Conservation (phyloP, 805 yeast species). For the Schizosaccharomyces osmophilus region DNA sequence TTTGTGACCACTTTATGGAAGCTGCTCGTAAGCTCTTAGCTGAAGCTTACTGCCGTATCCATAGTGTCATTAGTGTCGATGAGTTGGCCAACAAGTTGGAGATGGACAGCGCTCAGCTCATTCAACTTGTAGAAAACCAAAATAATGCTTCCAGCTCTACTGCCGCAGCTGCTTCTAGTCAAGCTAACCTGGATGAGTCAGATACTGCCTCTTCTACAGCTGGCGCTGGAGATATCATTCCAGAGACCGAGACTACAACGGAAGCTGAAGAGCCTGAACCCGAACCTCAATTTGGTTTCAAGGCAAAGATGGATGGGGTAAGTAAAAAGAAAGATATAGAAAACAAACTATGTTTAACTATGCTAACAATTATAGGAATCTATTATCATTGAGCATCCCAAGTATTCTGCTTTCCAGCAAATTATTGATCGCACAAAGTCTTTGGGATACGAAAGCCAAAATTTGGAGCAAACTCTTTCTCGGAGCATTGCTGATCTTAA, state of each 20-base stretch:
- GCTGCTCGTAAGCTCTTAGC: conserved; percentile 27
- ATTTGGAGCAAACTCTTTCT: conserved; percentile 18
- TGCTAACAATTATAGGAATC: conserved; percentile 17
- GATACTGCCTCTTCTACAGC: neutral
- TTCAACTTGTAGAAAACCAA: conserved; percentile 15
- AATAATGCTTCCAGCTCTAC: neutral
- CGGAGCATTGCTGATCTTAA: neutral
- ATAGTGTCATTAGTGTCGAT: conserved; percentile 23
- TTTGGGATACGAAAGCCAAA: conserved; percentile 32
- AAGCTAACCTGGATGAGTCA: neutral
- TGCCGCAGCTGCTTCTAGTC: neutral
- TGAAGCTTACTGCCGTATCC: conserved; percentile 31
- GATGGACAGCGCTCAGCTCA: conserved; percentile 22
- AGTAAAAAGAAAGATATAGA: neutral
- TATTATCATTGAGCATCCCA: conserved; percentile 29
- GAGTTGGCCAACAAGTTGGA: conserved; percentile 23
- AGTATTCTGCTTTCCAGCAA: conserved; percentile 37
- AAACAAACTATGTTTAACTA: neutral
- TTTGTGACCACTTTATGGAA: conserved; percentile 20
- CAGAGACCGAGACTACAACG: neutral
- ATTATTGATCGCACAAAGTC: conserved; percentile 47
- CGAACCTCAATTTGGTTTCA: neutral
- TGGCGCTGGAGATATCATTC: neutral
- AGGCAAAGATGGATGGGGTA: neutral
- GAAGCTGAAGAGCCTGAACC: conserved; percentile 1